Evolutionary conservation across 192 early-diverging fungal genomes (phyloP).

Genomic region (Pilaira anomala): DNA sequence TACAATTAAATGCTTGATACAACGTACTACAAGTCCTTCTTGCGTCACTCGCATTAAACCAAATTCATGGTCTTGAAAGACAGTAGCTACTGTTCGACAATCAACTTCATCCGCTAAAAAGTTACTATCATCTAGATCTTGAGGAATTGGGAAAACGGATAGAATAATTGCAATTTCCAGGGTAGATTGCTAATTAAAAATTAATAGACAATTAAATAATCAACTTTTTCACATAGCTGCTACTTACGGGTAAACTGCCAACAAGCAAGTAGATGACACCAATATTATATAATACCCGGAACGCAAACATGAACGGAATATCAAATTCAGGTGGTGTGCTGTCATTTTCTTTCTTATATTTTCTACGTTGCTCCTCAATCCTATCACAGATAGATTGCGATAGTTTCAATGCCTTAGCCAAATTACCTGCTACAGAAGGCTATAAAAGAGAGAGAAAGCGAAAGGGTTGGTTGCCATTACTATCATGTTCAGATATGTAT

Average conservation of each 20-base stretch:
- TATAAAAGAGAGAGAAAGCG: not conserved
- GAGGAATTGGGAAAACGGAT: conserved; percentile 31
- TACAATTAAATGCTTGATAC: conserved; percentile 38
- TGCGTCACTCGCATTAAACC: conserved; percentile 32
- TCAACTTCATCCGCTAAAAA: conserved; percentile 33
- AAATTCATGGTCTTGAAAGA: conserved; percentile 32
- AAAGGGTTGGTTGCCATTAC: not conserved
- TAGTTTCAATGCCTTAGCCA: conserved; percentile 30
- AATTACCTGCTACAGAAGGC: conserved; percentile 31
- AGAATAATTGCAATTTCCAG: conserved; percentile 37
- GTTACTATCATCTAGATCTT: conserved; percentile 23
- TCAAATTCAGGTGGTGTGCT: conserved; percentile 10
- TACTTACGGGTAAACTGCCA: conserved; percentile 32
- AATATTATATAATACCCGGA: conserved; percentile 37
- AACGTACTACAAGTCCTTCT: conserved; percentile 29
- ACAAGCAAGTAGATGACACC: conserved; percentile 37
- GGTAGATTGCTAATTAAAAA: conserved; percentile 32
- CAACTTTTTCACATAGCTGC: not conserved
- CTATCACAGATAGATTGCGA: conserved; percentile 34
- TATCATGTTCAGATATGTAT: not conserved
- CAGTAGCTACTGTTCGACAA: conserved; percentile 20
- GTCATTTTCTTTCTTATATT: conserved; percentile 19
- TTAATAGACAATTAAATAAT: too few relatives aligned
- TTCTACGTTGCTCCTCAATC: conserved; percentile 27
- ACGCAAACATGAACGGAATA: conserved; percentile 39